phyloP scores from a whole-genome alignment of 1,139 yeast species.

The Lodderomyces orthopsilosis region DNA sequence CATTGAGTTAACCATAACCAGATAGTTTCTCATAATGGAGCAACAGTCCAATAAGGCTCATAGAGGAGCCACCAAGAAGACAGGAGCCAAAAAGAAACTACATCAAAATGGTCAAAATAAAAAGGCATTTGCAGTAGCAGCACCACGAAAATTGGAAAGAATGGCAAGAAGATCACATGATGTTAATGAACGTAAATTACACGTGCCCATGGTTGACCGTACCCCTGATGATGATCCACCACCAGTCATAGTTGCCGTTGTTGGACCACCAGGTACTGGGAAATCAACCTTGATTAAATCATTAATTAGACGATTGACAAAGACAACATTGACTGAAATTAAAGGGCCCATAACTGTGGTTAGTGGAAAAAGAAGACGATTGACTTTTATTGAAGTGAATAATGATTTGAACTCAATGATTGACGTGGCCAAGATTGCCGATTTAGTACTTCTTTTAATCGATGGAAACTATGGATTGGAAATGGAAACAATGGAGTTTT shows the following conservation, averaged over 20 bases:
- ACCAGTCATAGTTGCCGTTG: slow-evolving; percentile 93
- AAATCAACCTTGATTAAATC: slow-evolving; percentile 92
- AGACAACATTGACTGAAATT: slow-evolving; percentile 78
- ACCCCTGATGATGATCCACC: slow-evolving; percentile 98
- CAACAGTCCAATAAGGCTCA: slow-evolving; percentile 61
- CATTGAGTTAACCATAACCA: too few relatives aligned
- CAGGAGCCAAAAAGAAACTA: slow-evolving; percentile 77
- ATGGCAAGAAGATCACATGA: slow-evolving; percentile 86
- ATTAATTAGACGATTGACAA: slow-evolving; percentile 83
- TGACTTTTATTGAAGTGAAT: slow-evolving; percentile 89
- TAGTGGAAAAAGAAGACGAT: slow-evolving; percentile 88
- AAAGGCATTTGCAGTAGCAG: slow-evolving; percentile 91
- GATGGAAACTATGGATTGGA: slow-evolving; percentile 98
- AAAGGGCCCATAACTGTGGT: slow-evolving; percentile 98
- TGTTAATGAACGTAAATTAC: slow-evolving; percentile 79
- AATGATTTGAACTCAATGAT: slow-evolving; percentile 95
- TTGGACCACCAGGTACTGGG: slow-evolving; percentile 99
- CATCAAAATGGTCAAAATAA: slow-evolving; percentile 92
- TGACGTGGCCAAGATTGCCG: slow-evolving; percentile 94
- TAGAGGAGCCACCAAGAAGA: slow-evolving; percentile 53
- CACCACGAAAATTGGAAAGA: slow-evolving; percentile 84
- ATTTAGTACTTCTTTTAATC: slow-evolving; percentile 79
- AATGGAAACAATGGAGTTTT: slow-evolving; percentile 99
- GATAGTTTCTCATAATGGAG: slow-evolving; percentile 6
- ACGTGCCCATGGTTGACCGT: slow-evolving; percentile 96